These are phyloP conservation scores for Striga asiatica DNA, from an alignment of 257 asterid species.

Conservation along the genomic window DNA sequence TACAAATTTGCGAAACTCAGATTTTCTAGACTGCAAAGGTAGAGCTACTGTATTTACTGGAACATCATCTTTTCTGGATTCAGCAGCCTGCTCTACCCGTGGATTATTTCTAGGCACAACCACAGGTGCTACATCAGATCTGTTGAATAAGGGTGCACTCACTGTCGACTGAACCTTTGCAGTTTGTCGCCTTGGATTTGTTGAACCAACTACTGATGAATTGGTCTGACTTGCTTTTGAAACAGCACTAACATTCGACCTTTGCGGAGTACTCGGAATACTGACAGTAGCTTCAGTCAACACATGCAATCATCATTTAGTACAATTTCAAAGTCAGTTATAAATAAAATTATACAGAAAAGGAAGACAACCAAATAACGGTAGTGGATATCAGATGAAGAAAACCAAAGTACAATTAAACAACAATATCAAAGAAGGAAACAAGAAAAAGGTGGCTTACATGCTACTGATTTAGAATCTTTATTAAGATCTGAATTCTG, in stretches of 20 bases:
- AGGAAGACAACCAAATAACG: conserved; percentile 3
- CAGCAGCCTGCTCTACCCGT: conserved; percentile 58
- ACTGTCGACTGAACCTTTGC: conserved; percentile 47
- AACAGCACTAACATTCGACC: conserved; percentile 38
- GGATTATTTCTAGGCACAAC: conserved; percentile 73
- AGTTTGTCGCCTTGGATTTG: conserved; percentile 54
- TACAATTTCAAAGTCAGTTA: conserved; percentile 1
- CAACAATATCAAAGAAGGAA: conserved; percentile 1
- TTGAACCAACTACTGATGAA: conserved; percentile 32
- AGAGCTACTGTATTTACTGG: conserved; percentile 44
- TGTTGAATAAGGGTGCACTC: conserved; percentile 34
- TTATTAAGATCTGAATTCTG: conserved; percentile 56
- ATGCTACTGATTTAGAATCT: conserved; percentile 58
- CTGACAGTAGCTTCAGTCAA: conserved; percentile 50
- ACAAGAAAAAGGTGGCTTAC: conserved; percentile 36
- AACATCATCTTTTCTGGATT: conserved; percentile 71
- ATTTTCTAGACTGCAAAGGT: conserved; percentile 53
- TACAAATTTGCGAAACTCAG: conserved; percentile 46
- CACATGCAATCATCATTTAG: conserved; percentile 18
- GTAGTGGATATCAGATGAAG: neutral
- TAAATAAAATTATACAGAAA: neutral
- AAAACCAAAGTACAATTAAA: conserved; percentile 3
- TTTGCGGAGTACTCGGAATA: conserved; percentile 69
- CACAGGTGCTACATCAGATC: conserved; percentile 69
- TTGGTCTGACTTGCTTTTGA: conserved; percentile 42